These are phyloP conservation scores for Rutstroemia sp. DNA, from an alignment of 2,329 filamentous ascomycete genomes.

Conservation along the genomic window DNA sequence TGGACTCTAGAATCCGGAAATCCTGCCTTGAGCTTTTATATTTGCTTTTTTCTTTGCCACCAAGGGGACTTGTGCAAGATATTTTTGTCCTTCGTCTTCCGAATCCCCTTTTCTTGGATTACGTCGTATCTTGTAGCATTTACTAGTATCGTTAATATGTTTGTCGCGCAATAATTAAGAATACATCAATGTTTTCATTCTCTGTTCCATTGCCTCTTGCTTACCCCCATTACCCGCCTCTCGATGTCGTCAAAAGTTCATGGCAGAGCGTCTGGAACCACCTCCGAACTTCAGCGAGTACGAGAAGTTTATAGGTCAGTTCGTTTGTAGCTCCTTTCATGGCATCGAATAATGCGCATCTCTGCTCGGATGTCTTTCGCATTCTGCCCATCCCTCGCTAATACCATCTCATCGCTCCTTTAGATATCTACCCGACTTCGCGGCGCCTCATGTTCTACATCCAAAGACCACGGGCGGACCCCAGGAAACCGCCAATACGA, in stretches of 20 bases:
- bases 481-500: neutral
- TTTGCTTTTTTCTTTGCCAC: too few species aligned
- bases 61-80: too few species aligned
- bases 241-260: neutral
- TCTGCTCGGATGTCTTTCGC: neutral
- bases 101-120: too few species aligned
- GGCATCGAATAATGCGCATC: neutral
- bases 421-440: conserved; percentile 5
- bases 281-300: conserved; percentile 1
- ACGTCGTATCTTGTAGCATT: too few species aligned
- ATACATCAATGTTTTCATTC: too few species aligned
- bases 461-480: neutral
- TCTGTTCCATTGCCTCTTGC: too few species aligned
- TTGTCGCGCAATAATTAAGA: too few species aligned
- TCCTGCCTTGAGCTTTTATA: too few species aligned
- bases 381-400: neutral
- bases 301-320: conserved; percentile 8
- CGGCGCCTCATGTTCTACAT: neutral
- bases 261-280: neutral
- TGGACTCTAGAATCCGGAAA: too few species aligned
- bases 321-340: neutral
- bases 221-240: neutral
- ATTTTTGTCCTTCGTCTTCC: too few species aligned
- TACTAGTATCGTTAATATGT: too few species aligned
- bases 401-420: neutral